Evolutionary conservation across 2,329 filamentous ascomycete genomes (phyloP), one percentile per base, ranked within the genome.

Genomic region (Pezicula radicicola): DNA sequence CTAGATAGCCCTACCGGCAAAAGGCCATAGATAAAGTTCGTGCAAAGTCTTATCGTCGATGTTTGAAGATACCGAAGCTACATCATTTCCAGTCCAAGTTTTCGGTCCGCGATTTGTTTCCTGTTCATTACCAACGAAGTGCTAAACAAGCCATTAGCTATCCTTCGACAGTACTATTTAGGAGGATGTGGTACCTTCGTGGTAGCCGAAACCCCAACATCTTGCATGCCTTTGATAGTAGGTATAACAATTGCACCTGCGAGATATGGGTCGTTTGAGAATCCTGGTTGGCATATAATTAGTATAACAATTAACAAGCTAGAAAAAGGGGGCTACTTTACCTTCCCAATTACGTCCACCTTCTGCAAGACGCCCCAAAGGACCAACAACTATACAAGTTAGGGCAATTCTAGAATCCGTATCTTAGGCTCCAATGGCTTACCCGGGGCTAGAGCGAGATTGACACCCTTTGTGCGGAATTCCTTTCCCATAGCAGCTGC

Each of bases 11-110:
- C 13, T 19, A 42, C 40, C 40, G 0, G 84, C 87, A 66, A 94
- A 95, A 0, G 90, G 90, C 89, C 89, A 94, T 0, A 85, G 77
- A 61, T 94, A 95, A 1, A 94, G 71, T 68, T 89, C 87, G 61
- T 89, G 87, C 59, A 88, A 63, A 0, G 85, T 83, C 27, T 85
- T 77, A 62, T 89, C 87, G 53, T 89, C 87, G 35, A 93, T 83
- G 63, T 93, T 92, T 54, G 83, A 82, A 4, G 84, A 89, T n/a
- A 92, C 73, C 3, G 75, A 64, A 87, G 81, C 54, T 85, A 66
- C 30, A 15, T 36, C n/a, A 9, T 18, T 28, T 12, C 27, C 35
- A 18, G 46, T 48, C 15, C 16, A 27, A 12, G n/a, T 48, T 16
- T 7, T n/a, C 13, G 46, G 76, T 18, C 37, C 40, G 21, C 55